Conservation (phyloP, 2,329 filamentous ascomycete genomes). For the Phaeosphaeria sp. region DNA sequence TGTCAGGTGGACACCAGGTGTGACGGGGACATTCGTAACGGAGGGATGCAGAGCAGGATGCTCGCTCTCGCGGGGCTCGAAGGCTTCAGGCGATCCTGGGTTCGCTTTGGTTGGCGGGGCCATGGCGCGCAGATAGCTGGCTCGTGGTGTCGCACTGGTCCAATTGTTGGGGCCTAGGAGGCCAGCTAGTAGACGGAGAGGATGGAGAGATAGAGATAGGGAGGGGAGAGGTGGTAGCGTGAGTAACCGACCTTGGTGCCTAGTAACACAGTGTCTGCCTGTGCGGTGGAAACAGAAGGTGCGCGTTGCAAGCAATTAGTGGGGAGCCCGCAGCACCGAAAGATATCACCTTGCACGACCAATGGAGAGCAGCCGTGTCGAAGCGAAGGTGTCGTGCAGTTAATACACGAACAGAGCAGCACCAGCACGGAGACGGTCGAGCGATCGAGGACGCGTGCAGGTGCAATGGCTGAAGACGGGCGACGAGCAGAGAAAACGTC, state of each 20-base stretch:
- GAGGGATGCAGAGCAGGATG: conserved; percentile 51
- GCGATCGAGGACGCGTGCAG: conserved; percentile 1
- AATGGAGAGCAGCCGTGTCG: neutral
- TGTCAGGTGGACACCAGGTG: conserved; percentile 48
- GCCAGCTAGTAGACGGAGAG: conserved; percentile 3
- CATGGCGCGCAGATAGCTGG: conserved; percentile 19
- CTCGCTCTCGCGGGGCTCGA: conserved; percentile 33
- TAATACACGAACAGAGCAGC: conserved; percentile 3
- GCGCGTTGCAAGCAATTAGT: neutral
- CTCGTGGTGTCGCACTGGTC: neutral
- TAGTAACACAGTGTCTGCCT: conserved; percentile 2
- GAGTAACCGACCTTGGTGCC: conserved; percentile 14
- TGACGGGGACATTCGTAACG: conserved; percentile 51
- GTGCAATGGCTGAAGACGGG: conserved; percentile 3
- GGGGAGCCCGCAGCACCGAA: neutral
- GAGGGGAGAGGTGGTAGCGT: conserved; percentile 10
- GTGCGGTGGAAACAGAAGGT: conserved; percentile 16
- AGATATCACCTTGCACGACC: neutral
- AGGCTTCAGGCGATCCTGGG: conserved; percentile 23
- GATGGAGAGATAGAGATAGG: neutral
- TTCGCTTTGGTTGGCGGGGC: conserved; percentile 30
- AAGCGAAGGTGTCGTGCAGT: neutral
- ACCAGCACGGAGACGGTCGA: conserved; percentile 6
- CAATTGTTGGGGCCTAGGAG: conserved; percentile 16
- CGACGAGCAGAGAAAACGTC: conserved; percentile 6